Conservation (phyloP, 2,329 filamentous ascomycete species). For the Apiospora kogelbergensis region DNA sequence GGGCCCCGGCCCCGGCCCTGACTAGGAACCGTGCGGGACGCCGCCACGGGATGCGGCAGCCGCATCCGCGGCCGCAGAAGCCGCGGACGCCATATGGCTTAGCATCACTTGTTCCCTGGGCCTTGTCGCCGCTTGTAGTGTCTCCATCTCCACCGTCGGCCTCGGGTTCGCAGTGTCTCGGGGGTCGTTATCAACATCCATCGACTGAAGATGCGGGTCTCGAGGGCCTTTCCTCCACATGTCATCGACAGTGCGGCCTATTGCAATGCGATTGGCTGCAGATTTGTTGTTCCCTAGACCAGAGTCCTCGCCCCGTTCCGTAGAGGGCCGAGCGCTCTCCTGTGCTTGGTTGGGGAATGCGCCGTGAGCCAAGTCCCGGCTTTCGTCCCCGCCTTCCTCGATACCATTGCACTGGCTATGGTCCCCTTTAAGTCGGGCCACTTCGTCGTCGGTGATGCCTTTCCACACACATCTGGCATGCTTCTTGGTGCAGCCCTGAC, state of each 20-base stretch:
- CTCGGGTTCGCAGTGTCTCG: constrained; percentile 18
- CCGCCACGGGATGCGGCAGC: constrained; percentile 22
- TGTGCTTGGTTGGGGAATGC: constrained; percentile 20
- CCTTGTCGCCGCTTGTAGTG: constrained; percentile 12
- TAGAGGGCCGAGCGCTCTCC: constrained; percentile 20
- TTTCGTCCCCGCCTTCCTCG: constrained; percentile 31
- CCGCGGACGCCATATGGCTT: constrained; percentile 37
- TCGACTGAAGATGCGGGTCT: constrained; percentile 22
- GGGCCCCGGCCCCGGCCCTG: neutral
- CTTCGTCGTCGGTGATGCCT: constrained; percentile 73
- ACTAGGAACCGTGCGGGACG: constrained; percentile 16
- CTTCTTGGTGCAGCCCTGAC: constrained; percentile 85
- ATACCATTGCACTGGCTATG: constrained; percentile 21
- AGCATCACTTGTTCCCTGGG: constrained; percentile 26
- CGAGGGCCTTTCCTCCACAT: constrained; percentile 31
- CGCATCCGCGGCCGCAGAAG: constrained; percentile 30
- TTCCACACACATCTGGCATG: constrained; percentile 88
- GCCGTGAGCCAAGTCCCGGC: constrained; percentile 14
- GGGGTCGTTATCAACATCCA: constrained; percentile 33
- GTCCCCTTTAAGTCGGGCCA: constrained; percentile 35
- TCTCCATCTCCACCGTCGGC: constrained; percentile 18
- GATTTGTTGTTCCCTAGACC: constrained; percentile 13
- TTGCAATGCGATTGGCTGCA: constrained; percentile 22
- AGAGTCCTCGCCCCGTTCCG: constrained; percentile 26
- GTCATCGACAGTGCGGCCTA: constrained; percentile 29